Conservation (phyloP, 208 protist species). For the Wallacemonas sp. region DNA sequence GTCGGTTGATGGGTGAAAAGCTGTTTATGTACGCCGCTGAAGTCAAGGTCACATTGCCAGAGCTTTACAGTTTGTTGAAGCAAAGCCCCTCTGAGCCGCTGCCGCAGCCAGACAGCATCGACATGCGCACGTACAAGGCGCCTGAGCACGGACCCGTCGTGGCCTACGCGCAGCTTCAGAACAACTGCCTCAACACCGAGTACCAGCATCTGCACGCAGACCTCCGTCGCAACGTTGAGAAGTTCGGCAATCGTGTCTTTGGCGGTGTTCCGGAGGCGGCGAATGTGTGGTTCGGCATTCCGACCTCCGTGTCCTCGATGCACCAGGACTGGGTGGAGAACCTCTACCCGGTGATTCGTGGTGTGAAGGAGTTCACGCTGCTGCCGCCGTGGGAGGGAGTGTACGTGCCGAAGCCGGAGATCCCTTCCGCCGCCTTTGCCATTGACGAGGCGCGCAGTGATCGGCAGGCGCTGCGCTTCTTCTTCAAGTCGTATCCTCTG, state of each 20-base stretch:
- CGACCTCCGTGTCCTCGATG: conserved; percentile 79
- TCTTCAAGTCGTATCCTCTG: conserved; percentile 38
- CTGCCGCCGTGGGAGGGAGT: conserved; percentile 87
- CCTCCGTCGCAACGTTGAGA: conserved; percentile 48
- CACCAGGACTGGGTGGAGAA: conserved; percentile 94
- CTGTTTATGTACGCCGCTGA: conserved; percentile 85
- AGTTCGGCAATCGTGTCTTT: conserved; percentile 74
- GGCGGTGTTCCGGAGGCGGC: conserved; percentile 71
- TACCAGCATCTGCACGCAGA: conserved; percentile 75
- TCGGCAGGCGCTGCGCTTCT: conserved; percentile 33
- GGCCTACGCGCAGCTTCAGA: conserved; percentile 90
- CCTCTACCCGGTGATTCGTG: conserved; percentile 88
- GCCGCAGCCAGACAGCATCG: conserved; percentile 42
- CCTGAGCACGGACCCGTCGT: conserved; percentile 29
- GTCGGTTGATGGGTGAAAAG: conserved; percentile 48
- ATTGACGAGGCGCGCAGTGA: conserved; percentile 34
- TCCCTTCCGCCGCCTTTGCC: conserved; percentile 63
- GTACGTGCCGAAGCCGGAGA: conserved; percentile 80
- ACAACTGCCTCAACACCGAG: conserved; percentile 86
- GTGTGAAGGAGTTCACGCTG: conserved; percentile 90
- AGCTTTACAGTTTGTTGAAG: conserved; percentile 73
- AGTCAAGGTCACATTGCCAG: conserved; percentile 66
- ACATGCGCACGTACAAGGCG: conserved; percentile 50
- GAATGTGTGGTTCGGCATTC: conserved; percentile 91
- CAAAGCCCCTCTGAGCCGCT: conserved; percentile 37